Evolutionary conservation across 2,329 filamentous ascomycete genomes (phyloP).

Genomic region (Penicillium frequentans): DNA sequence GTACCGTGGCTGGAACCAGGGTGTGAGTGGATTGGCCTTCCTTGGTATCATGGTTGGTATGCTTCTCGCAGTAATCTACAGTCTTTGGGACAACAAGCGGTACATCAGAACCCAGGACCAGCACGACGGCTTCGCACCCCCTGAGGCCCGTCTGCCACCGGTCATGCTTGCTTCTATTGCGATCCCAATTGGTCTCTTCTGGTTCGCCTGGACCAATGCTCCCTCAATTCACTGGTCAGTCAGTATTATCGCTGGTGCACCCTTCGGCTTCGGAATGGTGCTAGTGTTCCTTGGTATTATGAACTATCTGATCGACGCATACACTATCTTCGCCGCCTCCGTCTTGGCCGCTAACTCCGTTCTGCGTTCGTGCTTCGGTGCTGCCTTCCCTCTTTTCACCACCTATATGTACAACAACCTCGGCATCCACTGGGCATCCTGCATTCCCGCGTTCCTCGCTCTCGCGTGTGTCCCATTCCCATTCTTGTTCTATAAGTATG

Average conservation of each 20-base stretch:
- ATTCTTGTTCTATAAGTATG: slow-evolving; percentile 30
- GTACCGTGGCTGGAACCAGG: slow-evolving; percentile 30
- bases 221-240: slow-evolving; percentile 26
- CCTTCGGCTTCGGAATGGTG: slow-evolving; percentile 29
- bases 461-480: slow-evolving; percentile 28
- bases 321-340: slow-evolving; percentile 28
- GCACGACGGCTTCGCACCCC: slow-evolving; percentile 25
- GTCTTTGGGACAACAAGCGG: slow-evolving; percentile 27
- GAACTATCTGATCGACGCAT: slow-evolving; percentile 29
- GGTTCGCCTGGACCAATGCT: slow-evolving; percentile 35
- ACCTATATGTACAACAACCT: slow-evolving; percentile 27
- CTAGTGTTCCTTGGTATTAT: slow-evolving; percentile 26
- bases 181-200: slow-evolving; percentile 31
- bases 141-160: slow-evolving; percentile 29
- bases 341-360: slow-evolving; percentile 27
- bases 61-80: slow-evolving; percentile 24
- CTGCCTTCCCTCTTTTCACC: slow-evolving; percentile 28
- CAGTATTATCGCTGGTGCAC: slow-evolving; percentile 25
- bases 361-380: slow-evolving; percentile 27
- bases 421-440: slow-evolving; percentile 28
- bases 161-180: slow-evolving; percentile 26
- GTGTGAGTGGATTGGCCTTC: slow-evolving; percentile 28
- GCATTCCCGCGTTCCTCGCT: slow-evolving; percentile 26
- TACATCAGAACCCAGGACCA: slow-evolving; percentile 19
- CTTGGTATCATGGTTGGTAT: slow-evolving; percentile 35